phyloP scores from a whole-genome alignment of 176 grass and related monocot species.

The Oryza coarctata region DNA sequence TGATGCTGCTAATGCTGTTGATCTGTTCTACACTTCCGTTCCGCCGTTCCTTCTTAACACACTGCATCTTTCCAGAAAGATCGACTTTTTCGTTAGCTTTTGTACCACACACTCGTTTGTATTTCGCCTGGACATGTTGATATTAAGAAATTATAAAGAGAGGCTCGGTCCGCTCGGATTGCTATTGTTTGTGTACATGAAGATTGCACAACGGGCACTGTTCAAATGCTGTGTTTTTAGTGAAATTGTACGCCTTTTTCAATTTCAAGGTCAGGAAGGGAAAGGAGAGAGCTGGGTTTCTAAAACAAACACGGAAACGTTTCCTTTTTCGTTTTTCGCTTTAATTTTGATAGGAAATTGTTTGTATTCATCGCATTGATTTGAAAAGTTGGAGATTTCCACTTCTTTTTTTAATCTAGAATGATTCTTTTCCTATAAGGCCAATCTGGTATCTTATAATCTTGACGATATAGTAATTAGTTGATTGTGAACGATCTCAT shows the following conservation, averaged over 20 bases:
- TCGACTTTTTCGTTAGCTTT: neutral
- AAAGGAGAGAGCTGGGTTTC: too few species aligned
- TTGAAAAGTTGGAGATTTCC: neutral
- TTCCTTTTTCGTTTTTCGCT: too few species aligned
- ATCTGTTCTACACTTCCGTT: neutral
- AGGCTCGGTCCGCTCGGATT: neutral
- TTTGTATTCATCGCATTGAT: too few species aligned
- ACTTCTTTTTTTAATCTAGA: neutral
- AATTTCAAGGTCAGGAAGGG: too few species aligned
- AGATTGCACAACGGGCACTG: neutral
- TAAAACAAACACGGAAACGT: too few species aligned
- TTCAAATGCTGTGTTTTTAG: too few species aligned
- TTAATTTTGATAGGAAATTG: too few species aligned
- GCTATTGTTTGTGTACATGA: neutral
- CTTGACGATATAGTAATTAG: neutral
- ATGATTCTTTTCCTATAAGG: neutral
- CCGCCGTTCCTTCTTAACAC: neutral
- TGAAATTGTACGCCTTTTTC: too few species aligned
- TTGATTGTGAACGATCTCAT: conserved; percentile 19
- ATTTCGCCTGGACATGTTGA: neutral
- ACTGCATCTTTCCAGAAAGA: neutral
- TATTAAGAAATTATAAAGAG: neutral
- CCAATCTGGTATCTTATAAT: neutral
- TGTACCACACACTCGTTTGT: neutral
- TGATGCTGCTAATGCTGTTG: conserved; percentile 14